A percentile compares a stretch with the other conserved stretches of the same genome.
phyloP scores from a whole-genome alignment of 108 stramenopile species.

The Pseudonitzschia delicatissima region DNA sequence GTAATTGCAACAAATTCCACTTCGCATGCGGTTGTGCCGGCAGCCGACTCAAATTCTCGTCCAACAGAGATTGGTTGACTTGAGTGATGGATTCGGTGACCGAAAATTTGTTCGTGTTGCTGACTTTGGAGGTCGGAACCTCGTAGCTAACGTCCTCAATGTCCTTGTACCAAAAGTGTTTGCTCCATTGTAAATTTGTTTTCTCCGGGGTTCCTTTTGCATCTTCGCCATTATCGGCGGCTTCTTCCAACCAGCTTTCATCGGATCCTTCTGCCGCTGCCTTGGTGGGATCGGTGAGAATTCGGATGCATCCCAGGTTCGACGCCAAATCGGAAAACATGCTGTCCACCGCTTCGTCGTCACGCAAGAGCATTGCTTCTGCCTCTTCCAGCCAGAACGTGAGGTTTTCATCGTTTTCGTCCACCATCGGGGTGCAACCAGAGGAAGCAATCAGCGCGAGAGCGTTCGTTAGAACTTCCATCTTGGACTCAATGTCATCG shows the following conservation, averaged over 20 bases:
- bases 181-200: conserved; percentile 21
- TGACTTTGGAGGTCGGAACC: neutral
- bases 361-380: neutral
- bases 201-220: neutral
- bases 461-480: conserved; percentile 33
- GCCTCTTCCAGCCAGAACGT: conserved; percentile 12
- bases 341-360: conserved; percentile 16
- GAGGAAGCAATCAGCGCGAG: conserved; percentile 20
- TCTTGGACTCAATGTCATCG: conserved; percentile 12
- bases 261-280: too few relatives aligned
- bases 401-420: neutral
- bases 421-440: conserved; percentile 5
- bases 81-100: conserved; percentile 17
- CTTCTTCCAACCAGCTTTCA: conserved; percentile 20
- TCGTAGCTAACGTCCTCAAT: conserved; percentile 6
- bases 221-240: conserved; percentile 9
- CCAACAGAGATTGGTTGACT: conserved; percentile 34
- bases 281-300: conserved; percentile 13
- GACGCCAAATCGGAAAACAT: conserved; percentile 27
- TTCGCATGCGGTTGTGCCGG: conserved; percentile 29
- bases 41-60: neutral
- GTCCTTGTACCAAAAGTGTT: conserved; percentile 32
- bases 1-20: conserved; percentile 36
- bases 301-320: conserved; percentile 24
- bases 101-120: conserved; percentile 1